phyloP scores from a whole-genome alignment of 129 eudicot species.

The carrot (Daucus carota) region DNA sequence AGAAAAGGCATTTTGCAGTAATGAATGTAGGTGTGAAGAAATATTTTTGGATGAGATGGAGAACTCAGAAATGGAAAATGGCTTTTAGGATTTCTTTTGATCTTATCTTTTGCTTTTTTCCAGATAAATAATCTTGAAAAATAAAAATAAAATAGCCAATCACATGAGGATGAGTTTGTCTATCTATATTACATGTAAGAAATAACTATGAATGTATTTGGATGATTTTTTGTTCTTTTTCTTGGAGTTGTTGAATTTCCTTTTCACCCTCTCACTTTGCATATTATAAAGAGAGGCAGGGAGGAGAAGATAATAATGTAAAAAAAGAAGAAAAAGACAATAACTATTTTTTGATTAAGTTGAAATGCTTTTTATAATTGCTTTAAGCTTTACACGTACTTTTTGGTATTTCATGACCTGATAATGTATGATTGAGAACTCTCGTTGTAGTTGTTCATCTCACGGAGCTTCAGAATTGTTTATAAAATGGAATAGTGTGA shows the following conservation, averaged over 20 bases:
- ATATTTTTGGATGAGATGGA: conserved; percentile 51
- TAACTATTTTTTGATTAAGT: not conserved
- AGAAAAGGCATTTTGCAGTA: conserved; percentile 74
- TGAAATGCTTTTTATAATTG: not conserved
- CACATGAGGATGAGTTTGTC: not conserved
- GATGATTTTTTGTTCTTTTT: not conserved
- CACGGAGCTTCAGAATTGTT: no score
- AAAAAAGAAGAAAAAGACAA: not conserved
- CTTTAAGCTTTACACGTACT: conserved; percentile 1
- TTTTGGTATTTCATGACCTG: not conserved
- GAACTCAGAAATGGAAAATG: conserved; percentile 16
- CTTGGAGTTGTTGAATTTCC: conserved; percentile 3
- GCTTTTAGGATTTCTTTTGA: conserved; percentile 7
- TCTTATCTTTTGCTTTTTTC: not conserved
- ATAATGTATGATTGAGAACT: not conserved
- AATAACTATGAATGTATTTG: not conserved
- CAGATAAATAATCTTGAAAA: not conserved
- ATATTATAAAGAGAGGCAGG: not conserved
- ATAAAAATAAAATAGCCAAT: not conserved
- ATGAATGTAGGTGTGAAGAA: conserved; percentile 68
- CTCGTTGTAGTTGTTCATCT: not conserved
- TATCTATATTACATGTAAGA: not conserved
- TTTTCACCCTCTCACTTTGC: conserved; percentile 4
- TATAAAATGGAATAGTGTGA: not conserved
- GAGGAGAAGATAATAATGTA: conserved; percentile 1